These are phyloP conservation scores for Fomitopsis pinicola DNA, from an alignment of 1,284 basidiomycete genomes.

Conservation along the genomic window DNA sequence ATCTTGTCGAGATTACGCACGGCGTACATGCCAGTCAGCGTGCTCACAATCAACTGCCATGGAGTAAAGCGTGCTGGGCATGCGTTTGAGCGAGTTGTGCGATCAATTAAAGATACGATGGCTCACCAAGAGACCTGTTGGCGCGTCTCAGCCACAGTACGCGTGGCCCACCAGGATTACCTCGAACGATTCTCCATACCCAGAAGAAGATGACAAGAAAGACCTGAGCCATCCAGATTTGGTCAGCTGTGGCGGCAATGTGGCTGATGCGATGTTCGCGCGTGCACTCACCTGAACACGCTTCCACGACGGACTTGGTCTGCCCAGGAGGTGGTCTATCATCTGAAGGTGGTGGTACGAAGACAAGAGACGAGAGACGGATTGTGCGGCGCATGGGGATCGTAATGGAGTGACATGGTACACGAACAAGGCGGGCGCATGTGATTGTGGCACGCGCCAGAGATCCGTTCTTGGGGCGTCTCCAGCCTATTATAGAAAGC, in stretches of 20 bases:
- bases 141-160: slow-evolving; percentile 56
- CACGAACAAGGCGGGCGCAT: slow-evolving; percentile 15
- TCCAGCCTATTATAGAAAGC: neutral
- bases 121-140: slow-evolving; percentile 61
- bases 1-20: slow-evolving; percentile 86
- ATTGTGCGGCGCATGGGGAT: neutral
- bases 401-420: neutral
- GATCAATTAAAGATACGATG: no score
- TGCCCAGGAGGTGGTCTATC: slow-evolving; percentile 36
- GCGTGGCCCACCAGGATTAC: slow-evolving; percentile 64
- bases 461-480: neutral
- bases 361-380: slow-evolving; percentile 3
- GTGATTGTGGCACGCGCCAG: slow-evolving; percentile 20
- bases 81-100: neutral
- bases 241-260: slow-evolving; percentile 2
- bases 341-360: slow-evolving; percentile 21
- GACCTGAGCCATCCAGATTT: slow-evolving; percentile 41
- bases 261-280: neutral
- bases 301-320: slow-evolving; percentile 36
- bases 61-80: slow-evolving; percentile 80
- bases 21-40: slow-evolving; percentile 83
- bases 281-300: slow-evolving; percentile 26
- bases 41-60: slow-evolving; percentile 89
- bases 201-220: slow-evolving; percentile 89
- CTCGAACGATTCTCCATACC: slow-evolving; percentile 74